Conservation (phyloP, 1,284 basidiomycete species). For the Sutorius eximius region DNA sequence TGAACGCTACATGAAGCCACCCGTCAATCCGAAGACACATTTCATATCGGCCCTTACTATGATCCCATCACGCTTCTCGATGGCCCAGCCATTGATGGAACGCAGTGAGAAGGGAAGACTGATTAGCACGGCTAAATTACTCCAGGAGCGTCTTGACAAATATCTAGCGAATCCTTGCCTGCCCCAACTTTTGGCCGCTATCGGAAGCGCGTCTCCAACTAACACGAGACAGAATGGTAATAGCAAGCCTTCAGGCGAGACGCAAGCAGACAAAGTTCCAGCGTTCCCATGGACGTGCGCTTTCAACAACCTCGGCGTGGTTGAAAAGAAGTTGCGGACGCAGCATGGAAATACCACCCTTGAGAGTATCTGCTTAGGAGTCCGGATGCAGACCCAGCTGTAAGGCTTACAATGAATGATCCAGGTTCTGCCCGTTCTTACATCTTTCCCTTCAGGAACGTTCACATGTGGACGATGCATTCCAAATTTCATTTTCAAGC, state of each 20-base stretch:
- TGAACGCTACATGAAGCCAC: conserved; percentile 23
- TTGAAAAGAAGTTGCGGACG: conserved; percentile 16
- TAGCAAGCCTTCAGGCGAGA: background rate
- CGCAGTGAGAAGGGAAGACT: conserved; percentile 11
- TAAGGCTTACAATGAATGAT: background rate
- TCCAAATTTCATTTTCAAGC: conserved; percentile 17
- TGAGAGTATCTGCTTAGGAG: conserved; percentile 5
- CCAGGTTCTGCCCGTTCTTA: background rate
- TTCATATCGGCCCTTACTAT: conserved; percentile 13
- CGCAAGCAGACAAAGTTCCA: background rate
- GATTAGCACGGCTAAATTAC: conserved; percentile 6
- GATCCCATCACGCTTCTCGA: conserved; percentile 21
- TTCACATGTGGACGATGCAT: conserved; percentile 24
- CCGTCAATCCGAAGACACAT: conserved; percentile 19
- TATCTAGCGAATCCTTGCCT: conserved; percentile 17
- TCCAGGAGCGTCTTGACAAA: conserved; percentile 19
- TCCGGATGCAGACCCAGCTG: conserved; percentile 7
- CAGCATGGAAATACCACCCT: conserved; percentile 3
- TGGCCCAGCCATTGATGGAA: conserved; percentile 10
- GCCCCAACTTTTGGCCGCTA: conserved; percentile 7
- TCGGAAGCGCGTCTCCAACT: background rate
- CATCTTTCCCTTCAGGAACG: background rate
- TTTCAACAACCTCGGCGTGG: conserved; percentile 16
- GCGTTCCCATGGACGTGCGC: conserved; percentile 6
- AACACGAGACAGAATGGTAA: too few relatives aligned